These are phyloP conservation scores for Annulohypoxylon maeteangense DNA, from an alignment of 495 filamentous ascomycete species.

Conservation along the genomic window DNA sequence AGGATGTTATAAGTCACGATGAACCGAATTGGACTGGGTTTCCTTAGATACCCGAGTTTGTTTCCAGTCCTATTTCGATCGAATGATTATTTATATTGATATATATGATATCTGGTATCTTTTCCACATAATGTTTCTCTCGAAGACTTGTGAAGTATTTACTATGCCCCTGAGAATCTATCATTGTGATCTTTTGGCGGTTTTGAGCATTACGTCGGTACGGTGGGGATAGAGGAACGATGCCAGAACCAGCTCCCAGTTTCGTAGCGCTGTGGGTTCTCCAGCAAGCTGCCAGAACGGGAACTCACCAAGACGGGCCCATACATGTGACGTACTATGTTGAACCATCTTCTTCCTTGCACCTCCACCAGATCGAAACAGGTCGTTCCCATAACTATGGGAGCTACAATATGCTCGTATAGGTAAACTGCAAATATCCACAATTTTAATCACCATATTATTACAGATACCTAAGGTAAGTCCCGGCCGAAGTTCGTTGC, in stretches of 20 bases:
- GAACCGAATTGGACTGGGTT: not conserved
- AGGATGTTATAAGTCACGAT: not conserved
- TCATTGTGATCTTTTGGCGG: too few species aligned
- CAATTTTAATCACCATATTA: not conserved
- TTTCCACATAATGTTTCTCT: not conserved
- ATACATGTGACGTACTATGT: not conserved
- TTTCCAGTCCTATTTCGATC: not conserved
- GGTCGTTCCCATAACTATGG: not conserved
- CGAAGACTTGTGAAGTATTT: not conserved
- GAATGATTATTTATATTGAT: not conserved
- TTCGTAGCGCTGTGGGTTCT: not conserved
- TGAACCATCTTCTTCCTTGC: not conserved
- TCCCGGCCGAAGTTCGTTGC: not conserved
- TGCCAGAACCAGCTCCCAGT: not conserved
- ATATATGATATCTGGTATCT: not conserved
- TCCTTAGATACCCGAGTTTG: slow-evolving; percentile 20
- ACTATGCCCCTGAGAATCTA: not conserved
- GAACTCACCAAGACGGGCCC: not conserved
- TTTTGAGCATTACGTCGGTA: not conserved
- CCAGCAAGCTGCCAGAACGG: not conserved
- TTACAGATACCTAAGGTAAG: too few species aligned
- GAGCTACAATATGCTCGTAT: not conserved
- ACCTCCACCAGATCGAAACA: not conserved
- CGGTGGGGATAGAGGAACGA: not conserved
- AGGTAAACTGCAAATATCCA: too few species aligned